phyloP scores from a whole-genome alignment of 2,329 filamentous ascomycete genomes.

The Arthrinium phaeospermum region DNA sequence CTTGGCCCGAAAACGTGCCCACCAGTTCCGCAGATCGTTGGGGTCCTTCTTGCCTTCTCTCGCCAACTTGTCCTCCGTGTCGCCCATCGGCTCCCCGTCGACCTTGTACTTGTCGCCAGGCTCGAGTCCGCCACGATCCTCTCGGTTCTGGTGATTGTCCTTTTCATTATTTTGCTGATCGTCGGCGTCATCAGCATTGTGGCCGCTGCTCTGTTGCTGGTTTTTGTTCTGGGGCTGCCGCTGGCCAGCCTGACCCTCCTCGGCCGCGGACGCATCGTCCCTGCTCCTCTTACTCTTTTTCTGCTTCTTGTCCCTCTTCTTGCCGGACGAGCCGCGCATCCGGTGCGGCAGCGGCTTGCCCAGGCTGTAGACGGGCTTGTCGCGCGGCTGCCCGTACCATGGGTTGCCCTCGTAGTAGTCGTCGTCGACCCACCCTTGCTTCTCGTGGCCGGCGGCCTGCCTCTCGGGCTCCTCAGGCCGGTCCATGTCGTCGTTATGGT shows the following conservation, averaged over 20 bases:
- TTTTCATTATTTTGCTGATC: constrained; percentile 20
- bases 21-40: constrained; percentile 35
- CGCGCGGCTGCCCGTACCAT: constrained; percentile 29
- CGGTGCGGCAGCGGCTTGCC: constrained; percentile 32
- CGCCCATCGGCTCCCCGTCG: constrained; percentile 34
- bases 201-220: constrained; percentile 28
- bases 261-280: constrained; percentile 18
- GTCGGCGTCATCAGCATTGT: constrained; percentile 22
- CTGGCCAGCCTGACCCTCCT: constrained; percentile 19
- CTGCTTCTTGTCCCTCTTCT: constrained; percentile 18
- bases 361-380: constrained; percentile 35
- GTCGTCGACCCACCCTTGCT: constrained; percentile 30
- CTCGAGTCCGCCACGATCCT: constrained; percentile 18
- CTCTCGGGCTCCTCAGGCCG: constrained; percentile 14
- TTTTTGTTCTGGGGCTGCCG: constrained; percentile 23
- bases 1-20: constrained; percentile 36
- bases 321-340: constrained; percentile 23
- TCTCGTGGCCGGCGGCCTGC: neutral
- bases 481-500: neutral
- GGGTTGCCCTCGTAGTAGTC: constrained; percentile 34
- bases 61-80: constrained; percentile 29
- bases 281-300: constrained; percentile 16
- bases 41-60: constrained; percentile 30
- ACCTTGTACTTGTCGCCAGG: constrained; percentile 29
- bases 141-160: constrained; percentile 25